A percentile compares a stretch with the other conserved stretches of the same genome.
These are phyloP conservation scores for Eucalyptus marginata DNA, from an alignment of 345 rosid genomes.

Conservation along the genomic window DNA sequence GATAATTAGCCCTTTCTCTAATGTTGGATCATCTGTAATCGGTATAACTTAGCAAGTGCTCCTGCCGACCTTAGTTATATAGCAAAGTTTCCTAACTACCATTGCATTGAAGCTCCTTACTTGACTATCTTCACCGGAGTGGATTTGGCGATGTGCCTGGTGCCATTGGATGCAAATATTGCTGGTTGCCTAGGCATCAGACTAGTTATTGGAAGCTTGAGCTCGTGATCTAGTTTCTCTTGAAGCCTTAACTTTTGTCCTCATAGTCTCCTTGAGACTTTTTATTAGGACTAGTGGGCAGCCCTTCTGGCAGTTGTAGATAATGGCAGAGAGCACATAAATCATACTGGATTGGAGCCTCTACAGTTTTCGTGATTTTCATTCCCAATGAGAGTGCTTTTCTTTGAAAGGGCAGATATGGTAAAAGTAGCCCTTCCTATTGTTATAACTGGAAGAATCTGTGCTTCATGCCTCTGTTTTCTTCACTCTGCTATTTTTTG, in stretches of 20 bases:
- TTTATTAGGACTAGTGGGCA: not conserved
- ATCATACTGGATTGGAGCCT: not conserved
- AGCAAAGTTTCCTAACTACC: not conserved
- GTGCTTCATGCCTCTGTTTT: not conserved
- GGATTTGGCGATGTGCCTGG: not conserved
- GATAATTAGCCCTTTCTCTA: not conserved
- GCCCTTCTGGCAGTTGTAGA: not conserved
- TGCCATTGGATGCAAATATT: not conserved
- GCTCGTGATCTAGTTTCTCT: not conserved
- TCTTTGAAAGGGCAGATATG: not conserved
- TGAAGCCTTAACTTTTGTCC: not conserved
- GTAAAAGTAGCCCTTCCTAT: not conserved
- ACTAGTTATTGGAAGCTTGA: not conserved
- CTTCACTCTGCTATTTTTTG: not conserved
- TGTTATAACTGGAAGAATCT: not conserved
- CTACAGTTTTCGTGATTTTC: not conserved
- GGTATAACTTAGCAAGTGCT: not conserved
- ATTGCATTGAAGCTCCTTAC: not conserved
- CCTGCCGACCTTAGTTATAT: not conserved
- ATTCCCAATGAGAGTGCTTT: not conserved
- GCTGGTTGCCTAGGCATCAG: not conserved
- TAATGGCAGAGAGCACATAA: not conserved
- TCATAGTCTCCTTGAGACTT: not conserved
- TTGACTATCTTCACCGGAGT: not conserved
- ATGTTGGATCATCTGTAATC: not conserved